A percentile compares a stretch with the other conserved stretches of the same genome.
Conservation (phyloP, 2,329 filamentous ascomycete species). For the Aspergillus oerlinghausenensis region DNA sequence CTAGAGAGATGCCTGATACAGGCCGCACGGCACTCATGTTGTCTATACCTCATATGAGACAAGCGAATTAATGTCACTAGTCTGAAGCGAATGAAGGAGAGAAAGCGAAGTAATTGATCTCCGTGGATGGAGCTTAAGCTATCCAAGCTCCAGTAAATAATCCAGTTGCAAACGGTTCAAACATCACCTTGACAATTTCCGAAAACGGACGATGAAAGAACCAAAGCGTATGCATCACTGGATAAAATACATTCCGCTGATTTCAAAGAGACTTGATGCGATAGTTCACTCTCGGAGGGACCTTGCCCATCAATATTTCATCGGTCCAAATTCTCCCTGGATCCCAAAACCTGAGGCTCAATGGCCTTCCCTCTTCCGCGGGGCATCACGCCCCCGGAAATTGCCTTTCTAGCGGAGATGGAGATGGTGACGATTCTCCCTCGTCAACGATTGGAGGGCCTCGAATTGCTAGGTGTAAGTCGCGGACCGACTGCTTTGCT, state of each 20-base stretch:
- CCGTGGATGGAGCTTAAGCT: background rate
- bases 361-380: slow-evolving; percentile 61
- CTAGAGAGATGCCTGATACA: slow-evolving; percentile 29
- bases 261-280: background rate
- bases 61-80: background rate
- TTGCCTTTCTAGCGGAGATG: slow-evolving; percentile 96
- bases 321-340: background rate
- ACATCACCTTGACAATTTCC: slow-evolving; percentile 16
- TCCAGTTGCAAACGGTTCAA: slow-evolving; percentile 30
- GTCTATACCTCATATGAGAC: slow-evolving; percentile 1
- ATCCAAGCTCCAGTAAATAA: background rate
- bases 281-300: background rate
- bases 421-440: slow-evolving; percentile 90
- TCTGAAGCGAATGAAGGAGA: background rate
- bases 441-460: slow-evolving; percentile 79
- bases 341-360: slow-evolving; percentile 7
- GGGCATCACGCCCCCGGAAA: slow-evolving; percentile 77
- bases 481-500: slow-evolving; percentile 7
- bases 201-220: background rate
- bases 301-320: background rate
- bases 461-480: slow-evolving; percentile 80
- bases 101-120: slow-evolving; percentile 1
- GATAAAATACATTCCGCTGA: background rate
- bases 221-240: background rate
- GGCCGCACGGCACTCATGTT: slow-evolving; percentile 29